Percentiles rank a stretch among this genome's conserved stretches.
phyloP scores from a whole-genome alignment of 208 protist species.

The Acanthamoeba sp. region DNA sequence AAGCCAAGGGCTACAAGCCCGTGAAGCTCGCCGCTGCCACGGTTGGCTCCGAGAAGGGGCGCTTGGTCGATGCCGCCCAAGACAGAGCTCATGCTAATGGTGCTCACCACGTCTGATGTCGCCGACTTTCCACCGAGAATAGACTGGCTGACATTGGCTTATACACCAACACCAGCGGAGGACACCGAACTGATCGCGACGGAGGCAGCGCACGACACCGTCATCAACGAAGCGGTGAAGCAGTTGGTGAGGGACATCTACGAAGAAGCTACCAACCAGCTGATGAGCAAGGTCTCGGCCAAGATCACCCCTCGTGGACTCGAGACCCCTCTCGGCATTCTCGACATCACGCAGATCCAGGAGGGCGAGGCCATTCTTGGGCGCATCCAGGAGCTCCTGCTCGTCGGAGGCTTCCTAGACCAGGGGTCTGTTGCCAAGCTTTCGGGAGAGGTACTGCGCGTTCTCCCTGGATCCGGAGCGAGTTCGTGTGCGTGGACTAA shows the following conservation, averaged over 20 bases:
- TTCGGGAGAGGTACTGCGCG: conserved; percentile 8
- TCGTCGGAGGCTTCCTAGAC: not conserved
- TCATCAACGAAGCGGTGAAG: not conserved
- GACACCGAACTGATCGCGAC: not conserved
- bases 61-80: not conserved
- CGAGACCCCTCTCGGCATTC: conserved; percentile 74
- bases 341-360: conserved; percentile 64
- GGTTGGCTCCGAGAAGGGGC: not conserved
- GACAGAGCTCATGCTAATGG: too few species aligned
- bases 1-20: conserved; percentile 20
- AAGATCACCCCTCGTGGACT: conserved; percentile 66
- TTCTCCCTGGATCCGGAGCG: too few species aligned
- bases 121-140: too few species aligned
- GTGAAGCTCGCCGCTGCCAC: not conserved
- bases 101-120: not conserved
- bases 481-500: not conserved
- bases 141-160: too few species aligned
- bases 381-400: not conserved
- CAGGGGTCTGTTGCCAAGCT: not conserved
- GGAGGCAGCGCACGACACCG: not conserved
- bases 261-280: conserved; percentile 73
- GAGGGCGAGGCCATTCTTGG: conserved; percentile 16
- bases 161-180: not conserved
- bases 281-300: conserved; percentile 44
- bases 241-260: conserved; percentile 46